Percentiles rank a stretch among this genome's conserved stretches.
phyloP scores from a whole-genome alignment of 2,329 filamentous ascomycete genomes.

The Fusarium duplospermum region DNA sequence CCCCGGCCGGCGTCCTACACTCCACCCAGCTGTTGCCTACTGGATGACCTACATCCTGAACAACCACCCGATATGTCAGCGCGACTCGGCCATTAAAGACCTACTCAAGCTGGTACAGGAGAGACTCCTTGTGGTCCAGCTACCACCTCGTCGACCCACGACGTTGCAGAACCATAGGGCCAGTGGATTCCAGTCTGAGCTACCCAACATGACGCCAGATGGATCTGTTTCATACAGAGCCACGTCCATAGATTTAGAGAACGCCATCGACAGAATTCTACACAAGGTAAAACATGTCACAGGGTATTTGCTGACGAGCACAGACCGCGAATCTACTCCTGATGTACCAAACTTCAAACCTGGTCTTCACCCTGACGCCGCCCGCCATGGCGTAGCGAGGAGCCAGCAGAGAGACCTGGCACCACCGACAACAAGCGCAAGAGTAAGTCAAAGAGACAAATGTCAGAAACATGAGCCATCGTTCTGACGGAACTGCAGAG shows the following conservation, averaged over 20 bases:
- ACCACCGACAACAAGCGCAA: too few relatives aligned
- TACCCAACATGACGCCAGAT: not conserved
- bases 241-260: not conserved
- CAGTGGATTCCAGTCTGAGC: not conserved
- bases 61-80: not conserved
- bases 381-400: too few relatives aligned
- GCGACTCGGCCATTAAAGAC: not conserved
- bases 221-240: not conserved
- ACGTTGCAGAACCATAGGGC: not conserved
- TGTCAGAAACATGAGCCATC: too few relatives aligned
- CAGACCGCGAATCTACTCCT: not conserved
- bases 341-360: too few relatives aligned
- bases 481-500: too few relatives aligned
- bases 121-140: not conserved
- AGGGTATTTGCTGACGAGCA: not conserved
- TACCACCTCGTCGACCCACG: not conserved
- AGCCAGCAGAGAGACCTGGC: too few relatives aligned
- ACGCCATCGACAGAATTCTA: too few relatives aligned
- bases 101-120: not conserved
- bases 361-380: too few relatives aligned
- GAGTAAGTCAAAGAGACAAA: too few relatives aligned
- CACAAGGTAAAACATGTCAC: too few relatives aligned
- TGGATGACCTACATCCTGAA: not conserved
- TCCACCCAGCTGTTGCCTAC: not conserved
- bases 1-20: not conserved